phyloP scores from a whole-genome alignment of 768 basidiomycete genomes.

The Multifurca ochricompacta region DNA sequence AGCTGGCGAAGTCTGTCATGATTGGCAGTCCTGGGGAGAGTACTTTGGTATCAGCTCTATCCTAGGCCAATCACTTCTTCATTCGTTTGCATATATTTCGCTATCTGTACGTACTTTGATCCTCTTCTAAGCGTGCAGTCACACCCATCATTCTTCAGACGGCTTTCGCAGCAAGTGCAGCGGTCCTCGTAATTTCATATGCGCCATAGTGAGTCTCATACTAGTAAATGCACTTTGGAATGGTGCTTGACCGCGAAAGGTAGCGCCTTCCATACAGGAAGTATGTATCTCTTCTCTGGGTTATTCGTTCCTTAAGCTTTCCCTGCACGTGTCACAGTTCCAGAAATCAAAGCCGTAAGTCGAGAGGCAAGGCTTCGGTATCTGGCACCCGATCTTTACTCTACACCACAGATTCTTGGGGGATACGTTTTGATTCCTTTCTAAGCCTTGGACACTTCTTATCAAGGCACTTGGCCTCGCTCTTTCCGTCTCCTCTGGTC shows the following conservation, averaged over 20 bases:
- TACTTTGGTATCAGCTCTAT: constrained; percentile 46
- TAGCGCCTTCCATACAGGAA: constrained; percentile 75
- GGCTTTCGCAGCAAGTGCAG: constrained; percentile 54
- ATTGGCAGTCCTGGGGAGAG: constrained; percentile 66
- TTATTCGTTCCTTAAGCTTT: neutral
- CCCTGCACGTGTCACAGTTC: constrained; percentile 36
- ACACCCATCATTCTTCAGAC: constrained; percentile 33
- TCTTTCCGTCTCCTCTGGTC: constrained; percentile 75
- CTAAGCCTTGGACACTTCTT: constrained; percentile 78
- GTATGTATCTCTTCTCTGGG: constrained; percentile 34
- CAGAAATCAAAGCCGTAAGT: constrained; percentile 71
- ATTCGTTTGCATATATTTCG: constrained; percentile 55
- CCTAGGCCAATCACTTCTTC: constrained; percentile 53
- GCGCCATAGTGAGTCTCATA: constrained; percentile 54
- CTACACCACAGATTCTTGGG: constrained; percentile 50
- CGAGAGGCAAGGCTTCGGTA: neutral
- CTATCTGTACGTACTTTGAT: constrained; percentile 45
- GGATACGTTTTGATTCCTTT: constrained; percentile 86
- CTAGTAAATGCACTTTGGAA: neutral
- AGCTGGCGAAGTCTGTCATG: constrained; percentile 61
- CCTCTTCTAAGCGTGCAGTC: neutral
- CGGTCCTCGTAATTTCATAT: constrained; percentile 53
- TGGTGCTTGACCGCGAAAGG: neutral
- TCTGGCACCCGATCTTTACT: neutral
- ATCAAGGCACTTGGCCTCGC: constrained; percentile 81